Base-by-base conservation (phyloP, 495 filamentous ascomycete genomes). In the Podospora pseudocomata region DNA sequence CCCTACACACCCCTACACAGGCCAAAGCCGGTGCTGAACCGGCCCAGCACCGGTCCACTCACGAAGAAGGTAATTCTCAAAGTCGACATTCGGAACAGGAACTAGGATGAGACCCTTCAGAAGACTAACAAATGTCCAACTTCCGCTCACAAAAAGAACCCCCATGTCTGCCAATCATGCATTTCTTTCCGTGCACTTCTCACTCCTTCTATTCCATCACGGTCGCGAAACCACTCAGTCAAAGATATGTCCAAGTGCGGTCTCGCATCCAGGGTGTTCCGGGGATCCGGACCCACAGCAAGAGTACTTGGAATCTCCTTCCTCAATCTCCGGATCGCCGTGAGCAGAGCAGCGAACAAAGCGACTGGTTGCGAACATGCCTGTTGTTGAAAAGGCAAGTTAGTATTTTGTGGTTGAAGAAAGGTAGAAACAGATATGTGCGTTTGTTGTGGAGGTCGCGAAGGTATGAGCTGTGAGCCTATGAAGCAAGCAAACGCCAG, bases 41-140 rank as follows among this genome's bases (percentile, higher is more conserved):
- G 49, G 49, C 18, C 11, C 49, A 54, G 2, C 49, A 54, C 49
- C 49, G 49, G 18, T n/a, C 49, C 49, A 54, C 49, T 54, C 49
- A 54, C 49, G 49, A 54, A 54, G 49, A 54, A 54, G 49, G 49
- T n/a, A 54, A 54, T 54, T 54, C 49, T 54, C 49, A 54, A 54
- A 54, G 49, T 54, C 49, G 9, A 54, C 2, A 54, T 54, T 54
- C 49, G 49, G 49, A 54, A 54, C 49, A 54, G 49, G 49, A 54
- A 54, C 49, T 54, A n/a, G 18, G 2, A 11, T 54, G 49, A 23
- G 2, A 23, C 23, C 23, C 23, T 23, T 23, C 23, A 23, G 23
- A 23, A 23, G 23, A 23, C 23, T 23, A 23, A 23, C 23, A 23
- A 23, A 23, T 23, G 23, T 23, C 23, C 23, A 23, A 23, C 23